These are phyloP conservation scores for Penicillium thymicola DNA, from an alignment of 2,329 filamentous ascomycete species.

Conservation along the genomic window DNA sequence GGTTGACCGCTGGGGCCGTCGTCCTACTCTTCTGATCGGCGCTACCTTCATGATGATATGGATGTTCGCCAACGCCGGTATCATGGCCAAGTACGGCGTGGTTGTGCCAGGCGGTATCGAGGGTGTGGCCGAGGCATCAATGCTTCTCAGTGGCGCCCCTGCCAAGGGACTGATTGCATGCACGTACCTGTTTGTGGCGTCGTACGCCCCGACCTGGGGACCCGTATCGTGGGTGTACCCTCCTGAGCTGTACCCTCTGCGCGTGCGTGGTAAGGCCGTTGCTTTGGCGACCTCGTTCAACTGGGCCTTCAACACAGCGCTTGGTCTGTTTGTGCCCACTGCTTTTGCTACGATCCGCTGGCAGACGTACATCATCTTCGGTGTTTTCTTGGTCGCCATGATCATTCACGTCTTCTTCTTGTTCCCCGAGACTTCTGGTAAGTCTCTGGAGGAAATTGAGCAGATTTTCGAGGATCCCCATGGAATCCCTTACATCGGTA, in stretches of 20 bases:
- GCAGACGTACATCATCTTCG: slow-evolving; percentile 72
- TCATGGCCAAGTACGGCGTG: slow-evolving; percentile 38
- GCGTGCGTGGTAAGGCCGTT: slow-evolving; percentile 60
- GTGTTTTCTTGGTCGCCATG: slow-evolving; percentile 64
- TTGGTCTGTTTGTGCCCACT: slow-evolving; percentile 47
- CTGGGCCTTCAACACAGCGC: slow-evolving; percentile 62
- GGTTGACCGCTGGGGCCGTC: slow-evolving; percentile 74
- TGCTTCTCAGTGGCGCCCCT: slow-evolving; percentile 41
- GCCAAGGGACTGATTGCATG: slow-evolving; percentile 66
- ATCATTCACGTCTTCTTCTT: slow-evolving; percentile 64
- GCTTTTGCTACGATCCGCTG: slow-evolving; percentile 56
- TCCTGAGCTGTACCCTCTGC: slow-evolving; percentile 50
- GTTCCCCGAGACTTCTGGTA: slow-evolving; percentile 68
- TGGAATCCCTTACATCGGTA: slow-evolving; percentile 37
- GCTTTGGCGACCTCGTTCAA: slow-evolving; percentile 57
- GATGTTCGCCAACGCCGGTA: slow-evolving; percentile 44
- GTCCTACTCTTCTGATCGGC: slow-evolving; percentile 63
- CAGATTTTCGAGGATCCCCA: slow-evolving; percentile 57
- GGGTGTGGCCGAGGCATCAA: slow-evolving; percentile 35
- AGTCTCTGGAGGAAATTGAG: slow-evolving; percentile 72
- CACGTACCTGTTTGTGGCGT: slow-evolving; percentile 61
- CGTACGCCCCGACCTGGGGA: slow-evolving; percentile 62
- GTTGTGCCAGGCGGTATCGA: slow-evolving; percentile 42
- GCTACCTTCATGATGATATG: slow-evolving; percentile 59
- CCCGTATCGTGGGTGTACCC: slow-evolving; percentile 57